phyloP scores from a whole-genome alignment of 371 early-diverging fungal species.

The Mortierella sp. region DNA sequence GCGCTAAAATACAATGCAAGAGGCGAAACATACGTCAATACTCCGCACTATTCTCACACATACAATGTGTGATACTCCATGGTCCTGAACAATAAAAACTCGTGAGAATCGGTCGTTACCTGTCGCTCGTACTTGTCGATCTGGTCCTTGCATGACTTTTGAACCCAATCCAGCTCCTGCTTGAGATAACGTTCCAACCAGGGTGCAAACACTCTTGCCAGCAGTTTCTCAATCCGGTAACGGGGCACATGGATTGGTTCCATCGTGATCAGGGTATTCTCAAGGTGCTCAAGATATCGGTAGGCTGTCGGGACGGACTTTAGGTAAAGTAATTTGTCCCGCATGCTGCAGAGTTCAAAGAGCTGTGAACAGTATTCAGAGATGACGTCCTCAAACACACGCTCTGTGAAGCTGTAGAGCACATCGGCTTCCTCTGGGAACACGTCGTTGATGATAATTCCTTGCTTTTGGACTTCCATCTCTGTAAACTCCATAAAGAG shows the following conservation, averaged over 20 bases:
- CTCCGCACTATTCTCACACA: background rate
- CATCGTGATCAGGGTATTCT: slow-evolving; percentile 37
- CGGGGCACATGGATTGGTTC: slow-evolving; percentile 42
- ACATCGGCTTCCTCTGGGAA: slow-evolving; percentile 77
- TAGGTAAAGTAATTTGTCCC: slow-evolving; percentile 44
- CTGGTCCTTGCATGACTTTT: slow-evolving; percentile 53
- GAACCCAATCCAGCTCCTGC: slow-evolving; percentile 52
- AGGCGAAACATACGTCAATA: background rate
- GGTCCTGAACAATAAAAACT: background rate
- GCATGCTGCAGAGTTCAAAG: slow-evolving; percentile 54
- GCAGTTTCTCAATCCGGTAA: slow-evolving; percentile 41
- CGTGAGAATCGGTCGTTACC: slow-evolving; percentile 14
- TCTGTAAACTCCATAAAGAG: slow-evolving; percentile 62
- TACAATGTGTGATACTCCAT: background rate
- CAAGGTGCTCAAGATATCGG: slow-evolving; percentile 40
- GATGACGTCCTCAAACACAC: slow-evolving; percentile 79
- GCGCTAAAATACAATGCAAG: slow-evolving; percentile 8
- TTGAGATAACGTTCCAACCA: slow-evolving; percentile 52
- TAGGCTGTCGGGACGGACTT: slow-evolving; percentile 54
- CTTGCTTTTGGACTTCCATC: slow-evolving; percentile 73
- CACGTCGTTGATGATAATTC: slow-evolving; percentile 71
- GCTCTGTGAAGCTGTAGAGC: slow-evolving; percentile 69
- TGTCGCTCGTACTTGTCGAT: slow-evolving; percentile 50
- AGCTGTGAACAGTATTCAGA: slow-evolving; percentile 53
- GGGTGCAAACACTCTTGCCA: slow-evolving; percentile 50